Conservation (phyloP, 2,329 filamentous ascomycete species). For the Cryphonectria parasitica region DNA sequence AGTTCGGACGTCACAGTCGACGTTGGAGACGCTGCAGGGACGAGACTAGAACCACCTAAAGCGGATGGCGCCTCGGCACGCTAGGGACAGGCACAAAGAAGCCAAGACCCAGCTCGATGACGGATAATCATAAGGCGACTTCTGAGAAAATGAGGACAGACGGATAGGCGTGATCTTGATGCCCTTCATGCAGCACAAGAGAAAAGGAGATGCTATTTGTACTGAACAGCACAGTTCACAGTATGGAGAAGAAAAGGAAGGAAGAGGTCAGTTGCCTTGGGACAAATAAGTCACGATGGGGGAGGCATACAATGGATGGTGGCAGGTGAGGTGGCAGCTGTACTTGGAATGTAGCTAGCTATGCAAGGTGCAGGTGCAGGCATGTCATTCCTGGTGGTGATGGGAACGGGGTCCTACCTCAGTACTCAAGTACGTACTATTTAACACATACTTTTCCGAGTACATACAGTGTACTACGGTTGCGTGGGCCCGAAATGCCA, state of each 20-base stretch:
- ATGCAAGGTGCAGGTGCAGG: background rate
- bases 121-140: background rate
- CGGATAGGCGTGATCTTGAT: too few relatives aligned
- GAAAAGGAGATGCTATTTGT: background rate
- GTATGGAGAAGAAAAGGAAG: background rate
- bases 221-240: background rate
- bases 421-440: too few relatives aligned
- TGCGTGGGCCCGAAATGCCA: background rate
- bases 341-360: background rate
- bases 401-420: too few relatives aligned
- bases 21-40: constrained; percentile 1
- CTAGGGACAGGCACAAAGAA: background rate
- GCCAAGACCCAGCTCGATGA: background rate
- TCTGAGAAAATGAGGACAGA: background rate
- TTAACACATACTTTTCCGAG: too few relatives aligned
- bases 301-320: background rate
- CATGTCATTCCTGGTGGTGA: background rate
- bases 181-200: background rate
- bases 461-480: too few relatives aligned
- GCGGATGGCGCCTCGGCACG: background rate
- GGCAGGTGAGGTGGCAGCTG: constrained; percentile 7
- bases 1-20: constrained; percentile 2
- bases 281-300: background rate
- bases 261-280: background rate
- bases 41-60: background rate